Percentiles rank a stretch among this genome's conserved stretches.
Evolutionary conservation across 225 moss, liverwort and hornwort species (phyloP).

Genomic region (Physcomitrium patens): DNA sequence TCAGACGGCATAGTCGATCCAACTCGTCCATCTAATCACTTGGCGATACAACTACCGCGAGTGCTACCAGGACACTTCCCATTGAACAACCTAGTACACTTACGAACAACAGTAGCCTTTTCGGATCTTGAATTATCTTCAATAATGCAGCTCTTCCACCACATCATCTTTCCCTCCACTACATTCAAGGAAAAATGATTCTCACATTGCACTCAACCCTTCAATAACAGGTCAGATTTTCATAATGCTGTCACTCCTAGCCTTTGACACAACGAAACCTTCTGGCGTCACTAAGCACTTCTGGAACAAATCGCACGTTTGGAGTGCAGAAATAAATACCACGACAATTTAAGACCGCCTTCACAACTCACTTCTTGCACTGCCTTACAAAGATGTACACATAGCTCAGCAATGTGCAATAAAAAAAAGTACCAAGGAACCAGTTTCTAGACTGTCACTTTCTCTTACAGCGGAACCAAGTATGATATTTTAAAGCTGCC

Average conservation of each 20-base stretch:
- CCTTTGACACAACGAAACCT: neutral
- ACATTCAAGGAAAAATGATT: neutral
- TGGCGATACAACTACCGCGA: constrained; percentile 7
- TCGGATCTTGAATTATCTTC: neutral
- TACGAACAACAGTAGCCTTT: neutral
- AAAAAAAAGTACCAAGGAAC: constrained; percentile 15
- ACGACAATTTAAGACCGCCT: neutral
- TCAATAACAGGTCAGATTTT: neutral
- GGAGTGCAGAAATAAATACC: neutral
- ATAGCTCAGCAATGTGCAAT: neutral
- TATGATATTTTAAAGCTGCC: neutral
- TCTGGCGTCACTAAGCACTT: neutral
- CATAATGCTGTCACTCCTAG: neutral
- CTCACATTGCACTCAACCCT: no score
- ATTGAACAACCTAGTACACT: neutral
- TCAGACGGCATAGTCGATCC: constrained; percentile 12
- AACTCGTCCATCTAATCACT: neutral
- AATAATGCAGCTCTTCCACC: constrained; percentile 4
- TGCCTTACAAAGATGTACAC: constrained; percentile 9
- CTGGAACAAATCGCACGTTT: neutral
- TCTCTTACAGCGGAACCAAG: constrained; percentile 8
- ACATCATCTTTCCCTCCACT: constrained; percentile 12
- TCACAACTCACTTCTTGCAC: neutral
- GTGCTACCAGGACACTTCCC: neutral
- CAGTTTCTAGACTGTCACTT: constrained; percentile 13